Evolutionary conservation across 305 asterid species (phyloP).

Genomic region (Rubia balearica): DNA sequence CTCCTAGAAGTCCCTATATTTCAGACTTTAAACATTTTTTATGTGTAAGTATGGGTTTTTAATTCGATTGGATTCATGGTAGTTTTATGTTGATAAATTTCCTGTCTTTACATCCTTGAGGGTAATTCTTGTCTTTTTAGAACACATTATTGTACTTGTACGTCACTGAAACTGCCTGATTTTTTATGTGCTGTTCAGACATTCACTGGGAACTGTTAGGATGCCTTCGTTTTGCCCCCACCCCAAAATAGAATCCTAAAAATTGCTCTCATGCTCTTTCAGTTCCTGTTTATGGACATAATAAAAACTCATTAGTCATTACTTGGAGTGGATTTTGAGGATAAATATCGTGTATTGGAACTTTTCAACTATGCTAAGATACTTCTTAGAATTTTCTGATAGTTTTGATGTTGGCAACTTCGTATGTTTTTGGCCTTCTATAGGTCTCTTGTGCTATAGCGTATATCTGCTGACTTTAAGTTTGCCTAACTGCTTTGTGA

Average conservation of each 20-base stretch:
- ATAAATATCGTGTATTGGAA: background rate
- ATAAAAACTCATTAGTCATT: background rate
- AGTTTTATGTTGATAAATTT: background rate
- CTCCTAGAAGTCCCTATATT: slow-evolving; percentile 38
- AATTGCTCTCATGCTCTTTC: background rate
- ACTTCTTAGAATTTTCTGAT: background rate
- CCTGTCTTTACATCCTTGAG: background rate
- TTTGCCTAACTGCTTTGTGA: background rate
- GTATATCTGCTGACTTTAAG: background rate
- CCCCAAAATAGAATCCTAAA: background rate
- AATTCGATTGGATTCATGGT: background rate
- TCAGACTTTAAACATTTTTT: slow-evolving; percentile 39
- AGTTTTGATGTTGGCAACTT: background rate
- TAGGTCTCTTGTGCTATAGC: background rate
- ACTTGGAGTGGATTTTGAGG: background rate
- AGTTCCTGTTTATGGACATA: background rate
- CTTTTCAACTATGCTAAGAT: background rate
- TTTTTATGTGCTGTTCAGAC: background rate
- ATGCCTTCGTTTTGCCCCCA: background rate
- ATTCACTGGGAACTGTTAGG: background rate
- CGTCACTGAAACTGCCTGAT: background rate
- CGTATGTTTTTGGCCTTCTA: background rate
- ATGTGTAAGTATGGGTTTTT: slow-evolving; percentile 41
- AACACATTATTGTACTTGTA: background rate
- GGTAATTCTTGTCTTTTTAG: background rate